Conservation (phyloP, 768 basidiomycete genomes). For the Lepiota brunneoincarnata region DNA sequence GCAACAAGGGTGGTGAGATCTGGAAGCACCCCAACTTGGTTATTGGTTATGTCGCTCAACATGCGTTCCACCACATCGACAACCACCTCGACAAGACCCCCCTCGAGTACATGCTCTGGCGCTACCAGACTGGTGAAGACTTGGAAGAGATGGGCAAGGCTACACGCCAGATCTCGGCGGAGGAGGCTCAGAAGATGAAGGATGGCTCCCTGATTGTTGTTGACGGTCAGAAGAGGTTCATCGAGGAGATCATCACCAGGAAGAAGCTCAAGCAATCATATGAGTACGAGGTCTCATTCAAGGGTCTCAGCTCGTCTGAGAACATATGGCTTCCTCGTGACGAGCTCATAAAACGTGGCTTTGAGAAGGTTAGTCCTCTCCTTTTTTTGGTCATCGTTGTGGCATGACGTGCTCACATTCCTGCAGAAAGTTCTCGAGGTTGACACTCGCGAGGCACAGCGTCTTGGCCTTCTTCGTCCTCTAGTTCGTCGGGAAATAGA, state of each 20-base stretch:
- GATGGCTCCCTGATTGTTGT: slow-evolving; percentile 83
- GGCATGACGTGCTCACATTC: slow-evolving; percentile 13
- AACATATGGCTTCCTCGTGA: slow-evolving; percentile 98
- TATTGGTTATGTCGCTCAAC: slow-evolving; percentile 98
- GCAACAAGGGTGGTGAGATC: slow-evolving; percentile 94
- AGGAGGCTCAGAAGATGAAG: slow-evolving; percentile 95
- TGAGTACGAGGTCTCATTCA: slow-evolving; percentile 98
- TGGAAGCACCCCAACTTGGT: slow-evolving; percentile 99
- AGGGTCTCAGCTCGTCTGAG: slow-evolving; percentile 92
- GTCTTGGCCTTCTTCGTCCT: slow-evolving; percentile 90
- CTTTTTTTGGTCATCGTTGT: not conserved
- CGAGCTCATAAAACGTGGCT: slow-evolving; percentile 96
- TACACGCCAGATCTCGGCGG: slow-evolving; percentile 79
- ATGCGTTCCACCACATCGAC: slow-evolving; percentile 99
- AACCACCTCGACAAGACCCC: slow-evolving; percentile 98
- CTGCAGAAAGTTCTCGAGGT: slow-evolving; percentile 91
- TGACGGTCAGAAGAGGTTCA: slow-evolving; percentile 92
- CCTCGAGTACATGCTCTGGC: slow-evolving; percentile 99
- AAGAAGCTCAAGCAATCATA: slow-evolving; percentile 99
- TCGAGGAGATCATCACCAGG: slow-evolving; percentile 86
- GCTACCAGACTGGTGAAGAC: slow-evolving; percentile 99
- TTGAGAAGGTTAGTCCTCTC: slow-evolving; percentile 69
- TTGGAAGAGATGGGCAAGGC: slow-evolving; percentile 96
- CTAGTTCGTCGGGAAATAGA: slow-evolving; percentile 98
- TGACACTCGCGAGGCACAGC: slow-evolving; percentile 96